A percentile compares a stretch with the other conserved stretches of the same genome.
Conservation (phyloP, 225 moss, liverwort and hornwort genomes). For the Pleurozium schreberi region DNA sequence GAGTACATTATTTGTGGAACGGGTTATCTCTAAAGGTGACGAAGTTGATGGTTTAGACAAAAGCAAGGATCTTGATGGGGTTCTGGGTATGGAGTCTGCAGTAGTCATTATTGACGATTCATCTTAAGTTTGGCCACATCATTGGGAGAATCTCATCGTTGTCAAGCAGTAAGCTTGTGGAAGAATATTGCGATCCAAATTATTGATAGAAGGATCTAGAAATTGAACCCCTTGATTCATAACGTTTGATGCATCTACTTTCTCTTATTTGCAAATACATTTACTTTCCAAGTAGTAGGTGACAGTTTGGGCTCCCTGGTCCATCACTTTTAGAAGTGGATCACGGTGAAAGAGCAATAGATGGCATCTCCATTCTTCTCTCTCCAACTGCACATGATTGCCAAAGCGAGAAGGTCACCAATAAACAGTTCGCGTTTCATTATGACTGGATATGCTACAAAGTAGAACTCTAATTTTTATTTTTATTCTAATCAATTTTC, state of each 20-base stretch:
- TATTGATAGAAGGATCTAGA: background rate
- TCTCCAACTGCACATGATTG: slow-evolving; percentile 58
- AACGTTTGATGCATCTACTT: slow-evolving; percentile 8
- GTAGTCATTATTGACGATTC: slow-evolving; percentile 99
- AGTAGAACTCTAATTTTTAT: slow-evolving; percentile 6
- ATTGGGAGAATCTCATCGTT: slow-evolving; percentile 95
- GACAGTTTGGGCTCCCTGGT: slow-evolving; percentile 89
- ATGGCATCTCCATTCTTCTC: no score
- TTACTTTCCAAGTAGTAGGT: slow-evolving; percentile 98
- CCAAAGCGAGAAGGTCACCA: slow-evolving; percentile 36
- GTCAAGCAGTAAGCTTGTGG: slow-evolving; percentile 70
- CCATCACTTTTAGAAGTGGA: slow-evolving; percentile 97
- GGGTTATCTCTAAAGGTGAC: slow-evolving; percentile 99
- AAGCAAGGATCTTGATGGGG: slow-evolving; percentile 99
- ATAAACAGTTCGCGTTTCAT: slow-evolving; percentile 70
- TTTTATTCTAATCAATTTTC: background rate
- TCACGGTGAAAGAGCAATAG: slow-evolving; percentile 93
- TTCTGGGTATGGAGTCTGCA: slow-evolving; percentile 97
- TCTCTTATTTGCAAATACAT: slow-evolving; percentile 70
- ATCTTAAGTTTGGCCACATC: slow-evolving; percentile 98
- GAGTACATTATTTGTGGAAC: slow-evolving; percentile 74
- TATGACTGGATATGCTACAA: slow-evolving; percentile 61
- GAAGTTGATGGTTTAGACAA: slow-evolving; percentile 75
- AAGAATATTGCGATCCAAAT: background rate
- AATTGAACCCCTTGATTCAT: background rate